phyloP scores from a whole-genome alignment of 1,284 basidiomycete species.

The Apiotrichum sp. region DNA sequence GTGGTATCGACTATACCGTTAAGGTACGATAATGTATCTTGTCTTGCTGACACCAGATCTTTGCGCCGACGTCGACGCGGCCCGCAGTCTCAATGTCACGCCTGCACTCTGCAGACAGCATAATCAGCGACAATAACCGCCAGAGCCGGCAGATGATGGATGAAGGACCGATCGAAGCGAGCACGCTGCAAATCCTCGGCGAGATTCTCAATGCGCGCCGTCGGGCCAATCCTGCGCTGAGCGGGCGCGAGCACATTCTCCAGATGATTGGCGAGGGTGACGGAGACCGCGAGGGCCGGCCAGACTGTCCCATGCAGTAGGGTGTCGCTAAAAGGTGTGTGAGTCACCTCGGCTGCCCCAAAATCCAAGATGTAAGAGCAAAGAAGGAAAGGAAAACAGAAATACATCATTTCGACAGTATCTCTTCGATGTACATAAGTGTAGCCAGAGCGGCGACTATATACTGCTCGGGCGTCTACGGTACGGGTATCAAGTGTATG shows the following conservation, averaged over 20 bases:
- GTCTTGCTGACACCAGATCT: neutral
- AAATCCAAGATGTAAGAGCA: no score
- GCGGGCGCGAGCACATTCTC: neutral
- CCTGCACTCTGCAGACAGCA: slow-evolving; percentile 3
- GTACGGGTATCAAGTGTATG: no score
- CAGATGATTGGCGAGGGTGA: neutral
- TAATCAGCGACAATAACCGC: slow-evolving; percentile 10
- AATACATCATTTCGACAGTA: neutral
- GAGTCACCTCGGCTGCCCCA: no score
- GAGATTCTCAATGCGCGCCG: neutral
- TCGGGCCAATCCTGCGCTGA: neutral
- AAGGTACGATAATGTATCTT: slow-evolving; percentile 54
- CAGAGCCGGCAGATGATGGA: neutral
- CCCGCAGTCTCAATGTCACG: slow-evolving; percentile 2
- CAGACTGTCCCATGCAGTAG: neutral
- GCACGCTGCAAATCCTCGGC: slow-evolving; percentile 8
- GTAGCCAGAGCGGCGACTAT: neutral
- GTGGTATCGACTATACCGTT: slow-evolving; percentile 81
- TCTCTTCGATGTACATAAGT: neutral
- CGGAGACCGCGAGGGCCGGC: neutral
- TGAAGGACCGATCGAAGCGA: slow-evolving; percentile 2
- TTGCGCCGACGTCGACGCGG: neutral
- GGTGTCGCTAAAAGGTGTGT: no score
- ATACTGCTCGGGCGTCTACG: no score
- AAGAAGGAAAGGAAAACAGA: no score